Evolutionary conservation across 768 basidiomycete genomes (phyloP).

Genomic region (Kwoniella dejecticola): DNA sequence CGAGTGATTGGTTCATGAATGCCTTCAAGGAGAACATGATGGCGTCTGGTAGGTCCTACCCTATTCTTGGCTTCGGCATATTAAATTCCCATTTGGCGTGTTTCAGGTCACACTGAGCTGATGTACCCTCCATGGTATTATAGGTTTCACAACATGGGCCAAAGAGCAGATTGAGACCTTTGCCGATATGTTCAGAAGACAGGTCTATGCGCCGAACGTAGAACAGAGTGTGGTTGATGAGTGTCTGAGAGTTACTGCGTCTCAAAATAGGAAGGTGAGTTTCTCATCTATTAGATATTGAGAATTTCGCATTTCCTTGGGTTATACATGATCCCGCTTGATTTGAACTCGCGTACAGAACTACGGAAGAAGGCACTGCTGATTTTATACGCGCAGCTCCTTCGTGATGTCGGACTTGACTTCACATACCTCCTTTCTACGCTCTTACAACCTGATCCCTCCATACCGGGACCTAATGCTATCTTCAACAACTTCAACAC

Average conservation of each 20-base stretch:
- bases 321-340: too few species aligned
- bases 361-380: too few species aligned
- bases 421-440: conserved; percentile 85
- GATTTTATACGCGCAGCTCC: conserved; percentile 60
- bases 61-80: too few species aligned
- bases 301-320: too few species aligned
- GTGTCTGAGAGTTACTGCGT: conserved; percentile 71
- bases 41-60: conserved; percentile 76
- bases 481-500: too few species aligned
- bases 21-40: conserved; percentile 95
- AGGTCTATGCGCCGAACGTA: conserved; percentile 83
- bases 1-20: conserved; percentile 94
- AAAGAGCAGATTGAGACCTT: conserved; percentile 80
- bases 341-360: too few species aligned
- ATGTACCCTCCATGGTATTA: too few species aligned
- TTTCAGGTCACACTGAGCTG: too few species aligned
- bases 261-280: conserved; percentile 79
- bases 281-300: too few species aligned
- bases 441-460: conserved; percentile 44
- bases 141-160: conserved; percentile 94
- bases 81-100: too few species aligned
- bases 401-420: conserved; percentile 91
- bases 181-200: conserved; percentile 80
- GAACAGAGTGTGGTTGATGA: conserved; percentile 73
- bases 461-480: too few species aligned